Evolutionary conservation across 345 rosid species (phyloP).

Genomic region (Populus deltoides): DNA sequence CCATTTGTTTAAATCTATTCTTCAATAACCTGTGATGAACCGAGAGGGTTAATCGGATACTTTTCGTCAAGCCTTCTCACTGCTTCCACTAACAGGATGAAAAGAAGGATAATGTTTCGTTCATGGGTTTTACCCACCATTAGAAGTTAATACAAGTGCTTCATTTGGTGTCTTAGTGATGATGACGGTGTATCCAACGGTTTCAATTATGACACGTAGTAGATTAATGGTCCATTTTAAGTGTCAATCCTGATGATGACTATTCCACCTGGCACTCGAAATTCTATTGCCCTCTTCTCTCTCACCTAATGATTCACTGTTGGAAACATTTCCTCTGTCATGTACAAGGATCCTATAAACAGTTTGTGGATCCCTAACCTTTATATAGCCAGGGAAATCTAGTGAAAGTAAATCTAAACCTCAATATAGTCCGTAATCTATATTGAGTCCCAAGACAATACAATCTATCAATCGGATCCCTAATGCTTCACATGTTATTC

Average conservation of each 20-base stretch:
- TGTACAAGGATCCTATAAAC: too few species aligned
- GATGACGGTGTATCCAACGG: neutral
- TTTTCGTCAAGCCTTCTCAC: neutral
- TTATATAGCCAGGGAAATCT: too few species aligned
- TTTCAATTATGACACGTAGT: neutral
- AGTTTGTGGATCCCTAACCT: too few species aligned
- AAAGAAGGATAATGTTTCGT: neutral
- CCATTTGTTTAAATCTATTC: neutral
- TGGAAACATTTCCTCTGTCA: too few species aligned
- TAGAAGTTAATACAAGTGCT: neutral
- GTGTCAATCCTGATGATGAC: neutral
- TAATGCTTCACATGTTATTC: too few species aligned
- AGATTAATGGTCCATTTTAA: neutral
- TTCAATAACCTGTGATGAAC: neutral
- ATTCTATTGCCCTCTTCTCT: too few species aligned
- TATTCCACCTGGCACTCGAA: neutral
- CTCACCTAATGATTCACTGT: too few species aligned
- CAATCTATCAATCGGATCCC: too few species aligned
- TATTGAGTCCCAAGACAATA: too few species aligned
- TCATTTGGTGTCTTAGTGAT: neutral
- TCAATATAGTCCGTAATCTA: too few species aligned
- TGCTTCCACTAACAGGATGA: neutral
- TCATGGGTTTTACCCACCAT: neutral
- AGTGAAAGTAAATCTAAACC: too few species aligned
- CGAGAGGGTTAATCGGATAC: neutral